These are phyloP conservation scores for Fraxinus floribunda DNA, from an alignment of 305 asterid genomes.

Conservation along the genomic window DNA sequence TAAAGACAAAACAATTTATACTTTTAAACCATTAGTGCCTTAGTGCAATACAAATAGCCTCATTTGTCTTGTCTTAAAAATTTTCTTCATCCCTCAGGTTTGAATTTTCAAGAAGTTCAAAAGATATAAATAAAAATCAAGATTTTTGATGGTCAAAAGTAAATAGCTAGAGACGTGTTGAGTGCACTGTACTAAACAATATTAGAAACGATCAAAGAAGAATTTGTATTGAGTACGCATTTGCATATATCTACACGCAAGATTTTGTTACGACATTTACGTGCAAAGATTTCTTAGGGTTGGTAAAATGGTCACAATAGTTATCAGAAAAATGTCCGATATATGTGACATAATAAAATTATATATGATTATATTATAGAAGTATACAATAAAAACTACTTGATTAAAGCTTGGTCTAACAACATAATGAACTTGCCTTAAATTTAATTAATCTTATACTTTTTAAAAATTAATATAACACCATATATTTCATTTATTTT, in stretches of 20 bases:
- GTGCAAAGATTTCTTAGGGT: neutral
- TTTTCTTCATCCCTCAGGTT: conserved; percentile 38
- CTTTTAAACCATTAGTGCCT: conserved; percentile 21
- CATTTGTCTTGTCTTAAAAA: conserved; percentile 9
- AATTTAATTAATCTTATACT: neutral
- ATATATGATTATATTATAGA: neutral
- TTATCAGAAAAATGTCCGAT: neutral
- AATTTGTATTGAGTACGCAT: neutral
- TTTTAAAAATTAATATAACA: neutral
- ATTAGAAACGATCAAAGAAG: neutral
- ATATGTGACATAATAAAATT: neutral
- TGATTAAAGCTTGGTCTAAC: neutral
- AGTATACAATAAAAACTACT: neutral
- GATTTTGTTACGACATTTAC: neutral
- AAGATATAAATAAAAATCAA: neutral
- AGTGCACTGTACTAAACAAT: neutral
- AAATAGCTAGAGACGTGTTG: neutral
- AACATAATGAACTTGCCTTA: neutral
- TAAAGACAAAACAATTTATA: neutral
- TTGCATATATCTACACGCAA: neutral
- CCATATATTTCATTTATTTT: conserved; percentile 18
- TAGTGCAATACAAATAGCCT: conserved; percentile 10
- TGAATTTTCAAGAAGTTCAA: conserved; percentile 25
- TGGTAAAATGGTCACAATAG: neutral
- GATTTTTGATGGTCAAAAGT: neutral